Conservation (phyloP, 805 yeast species). For the Starmerella bombicola region DNA sequence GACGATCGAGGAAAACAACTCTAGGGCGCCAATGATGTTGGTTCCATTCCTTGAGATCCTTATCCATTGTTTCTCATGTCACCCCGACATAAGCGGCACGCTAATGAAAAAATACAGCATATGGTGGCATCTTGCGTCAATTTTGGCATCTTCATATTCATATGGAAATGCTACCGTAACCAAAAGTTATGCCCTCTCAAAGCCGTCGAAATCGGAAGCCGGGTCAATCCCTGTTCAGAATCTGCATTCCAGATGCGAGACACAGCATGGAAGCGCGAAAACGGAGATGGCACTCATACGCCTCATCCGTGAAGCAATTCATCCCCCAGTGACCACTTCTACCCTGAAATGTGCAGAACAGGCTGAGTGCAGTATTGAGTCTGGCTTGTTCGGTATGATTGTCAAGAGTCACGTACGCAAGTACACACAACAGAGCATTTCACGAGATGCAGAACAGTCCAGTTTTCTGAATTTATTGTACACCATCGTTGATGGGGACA, state of each 20-base stretch:
- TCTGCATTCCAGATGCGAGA: not conserved
- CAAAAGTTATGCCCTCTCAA: not conserved
- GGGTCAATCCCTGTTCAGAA: not conserved
- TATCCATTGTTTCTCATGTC: no score
- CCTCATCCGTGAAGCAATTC: constrained; percentile 8
- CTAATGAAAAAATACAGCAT: not conserved
- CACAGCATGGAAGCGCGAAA: not conserved
- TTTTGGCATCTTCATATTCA: not conserved
- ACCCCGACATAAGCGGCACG: not conserved
- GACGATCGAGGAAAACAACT: not conserved
- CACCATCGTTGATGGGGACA: constrained; percentile 8
- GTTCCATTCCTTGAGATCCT: not conserved
- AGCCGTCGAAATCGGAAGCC: not conserved
- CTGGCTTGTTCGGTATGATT: constrained; percentile 40
- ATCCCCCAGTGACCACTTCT: not conserved
- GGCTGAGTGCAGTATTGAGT: constrained; percentile 37
- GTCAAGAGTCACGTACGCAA: constrained; percentile 34
- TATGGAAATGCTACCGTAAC: not conserved
- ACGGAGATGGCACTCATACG: constrained; percentile 1
- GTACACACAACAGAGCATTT: constrained; percentile 34
- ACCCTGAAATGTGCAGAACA: constrained; percentile 1
- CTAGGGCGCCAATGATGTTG: not conserved
- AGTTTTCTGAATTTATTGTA: constrained; percentile 51
- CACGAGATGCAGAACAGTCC: constrained; percentile 59
- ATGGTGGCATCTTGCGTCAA: not conserved